phyloP scores from a whole-genome alignment of 108 stramenopile genomes.

The Thalassiosira profunda region DNA sequence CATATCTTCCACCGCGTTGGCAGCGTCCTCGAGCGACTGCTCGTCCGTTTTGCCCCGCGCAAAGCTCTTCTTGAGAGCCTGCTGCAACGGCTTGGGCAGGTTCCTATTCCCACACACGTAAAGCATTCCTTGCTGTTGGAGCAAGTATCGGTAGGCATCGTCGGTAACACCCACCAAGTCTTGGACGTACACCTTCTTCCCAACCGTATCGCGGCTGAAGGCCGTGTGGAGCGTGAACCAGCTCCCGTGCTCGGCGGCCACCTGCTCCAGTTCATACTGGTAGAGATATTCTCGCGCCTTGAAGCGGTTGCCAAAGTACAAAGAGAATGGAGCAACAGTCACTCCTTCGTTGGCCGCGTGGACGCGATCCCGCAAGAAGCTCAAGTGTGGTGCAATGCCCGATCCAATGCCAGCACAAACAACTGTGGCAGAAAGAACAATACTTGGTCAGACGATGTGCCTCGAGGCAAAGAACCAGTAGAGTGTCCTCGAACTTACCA shows the following conservation, averaged over 20 bases:
- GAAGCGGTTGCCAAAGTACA: slow-evolving; percentile 92
- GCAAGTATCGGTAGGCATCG: slow-evolving; percentile 47
- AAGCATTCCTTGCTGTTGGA: slow-evolving; percentile 52
- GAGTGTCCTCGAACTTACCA: no score
- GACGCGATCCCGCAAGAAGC: slow-evolving; percentile 85
- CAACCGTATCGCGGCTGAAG: slow-evolving; percentile 80
- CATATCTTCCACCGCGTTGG: slow-evolving; percentile 58
- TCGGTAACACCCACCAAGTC: slow-evolving; percentile 70
- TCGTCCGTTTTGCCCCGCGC: slow-evolving; percentile 38
- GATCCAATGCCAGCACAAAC: slow-evolving; percentile 91
- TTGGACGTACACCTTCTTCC: slow-evolving; percentile 93
- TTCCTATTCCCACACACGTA: slow-evolving; percentile 83
- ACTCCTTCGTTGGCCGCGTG: slow-evolving; percentile 56
- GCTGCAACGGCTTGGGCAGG: slow-evolving; percentile 59
- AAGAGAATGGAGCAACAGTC: slow-evolving; percentile 60
- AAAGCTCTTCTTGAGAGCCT: slow-evolving; percentile 50
- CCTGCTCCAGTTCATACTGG: slow-evolving; percentile 68
- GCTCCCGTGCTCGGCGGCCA: slow-evolving; percentile 52
- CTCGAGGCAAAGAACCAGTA: not conserved
- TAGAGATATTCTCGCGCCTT: slow-evolving; percentile 85
- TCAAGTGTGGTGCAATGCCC: slow-evolving; percentile 91
- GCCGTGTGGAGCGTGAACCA: slow-evolving; percentile 84
- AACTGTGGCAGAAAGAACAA: slow-evolving; percentile 26
- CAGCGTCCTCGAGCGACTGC: slow-evolving; percentile 25
- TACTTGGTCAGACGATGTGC: not conserved